Evolutionary conservation across 805 yeast genomes (phyloP).

Genomic region (Saccharomycopsis sp.): DNA sequence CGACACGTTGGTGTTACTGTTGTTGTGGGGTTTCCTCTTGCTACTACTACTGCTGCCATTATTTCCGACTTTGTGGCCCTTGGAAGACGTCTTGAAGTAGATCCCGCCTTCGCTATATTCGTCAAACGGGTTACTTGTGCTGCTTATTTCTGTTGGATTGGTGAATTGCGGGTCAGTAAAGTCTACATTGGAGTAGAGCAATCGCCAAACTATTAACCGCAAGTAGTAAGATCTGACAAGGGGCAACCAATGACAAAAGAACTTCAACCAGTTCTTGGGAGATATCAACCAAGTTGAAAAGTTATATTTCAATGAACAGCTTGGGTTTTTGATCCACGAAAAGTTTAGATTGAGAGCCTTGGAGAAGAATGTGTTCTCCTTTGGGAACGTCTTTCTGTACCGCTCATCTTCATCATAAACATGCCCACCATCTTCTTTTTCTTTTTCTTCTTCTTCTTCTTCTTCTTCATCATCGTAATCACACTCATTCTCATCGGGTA

Average conservation of each 20-base stretch:
- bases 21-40: background rate
- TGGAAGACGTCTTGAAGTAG: slow-evolving; percentile 1
- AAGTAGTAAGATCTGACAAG: slow-evolving; percentile 61
- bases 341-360: background rate
- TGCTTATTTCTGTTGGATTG: no score
- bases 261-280: slow-evolving; percentile 40
- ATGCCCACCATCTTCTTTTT: background rate
- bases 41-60: background rate
- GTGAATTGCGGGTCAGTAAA: no score
- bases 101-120: slow-evolving; percentile 8
- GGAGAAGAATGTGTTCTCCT: background rate
- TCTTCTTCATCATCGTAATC: background rate
- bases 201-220: slow-evolving; percentile 60
- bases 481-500: slow-evolving; percentile 36
- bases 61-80: background rate
- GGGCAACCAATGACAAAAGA: slow-evolving; percentile 75
- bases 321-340: slow-evolving; percentile 34
- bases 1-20: background rate
- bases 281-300: slow-evolving; percentile 48
- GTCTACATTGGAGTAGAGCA: slow-evolving; percentile 26
- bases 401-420: background rate
- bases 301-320: slow-evolving; percentile 38
- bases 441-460: background rate
- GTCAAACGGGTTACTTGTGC: no score
- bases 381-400: background rate